phyloP scores from a whole-genome alignment of 2,329 filamentous ascomycete species.

The Geosmithia morbida region DNA sequence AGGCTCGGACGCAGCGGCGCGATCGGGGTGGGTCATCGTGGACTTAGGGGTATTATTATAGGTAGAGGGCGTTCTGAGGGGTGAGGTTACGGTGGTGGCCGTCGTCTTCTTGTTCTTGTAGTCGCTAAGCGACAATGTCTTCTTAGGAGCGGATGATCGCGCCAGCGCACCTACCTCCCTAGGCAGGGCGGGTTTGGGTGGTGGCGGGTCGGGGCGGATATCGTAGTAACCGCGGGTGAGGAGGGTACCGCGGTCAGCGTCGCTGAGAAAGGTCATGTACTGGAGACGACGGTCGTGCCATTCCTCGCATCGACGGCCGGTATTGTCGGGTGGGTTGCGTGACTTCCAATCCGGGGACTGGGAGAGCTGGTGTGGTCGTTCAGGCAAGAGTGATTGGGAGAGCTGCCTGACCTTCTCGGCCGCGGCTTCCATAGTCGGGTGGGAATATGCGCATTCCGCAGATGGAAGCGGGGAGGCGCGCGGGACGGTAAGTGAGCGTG shows the following conservation, averaged over 20 bases:
- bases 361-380: constrained; percentile 37
- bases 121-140: constrained; percentile 44
- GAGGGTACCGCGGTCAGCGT: constrained; percentile 42
- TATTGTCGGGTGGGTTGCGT: constrained; percentile 24
- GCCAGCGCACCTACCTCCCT: constrained; percentile 23
- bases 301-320: constrained; percentile 27
- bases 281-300: constrained; percentile 35
- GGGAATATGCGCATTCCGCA: constrained; percentile 8
- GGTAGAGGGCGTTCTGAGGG: constrained; percentile 12
- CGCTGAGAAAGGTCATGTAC: constrained; percentile 42
- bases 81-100: constrained; percentile 17
- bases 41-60: background rate
- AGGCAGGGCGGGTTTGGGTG: constrained; percentile 20
- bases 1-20: background rate
- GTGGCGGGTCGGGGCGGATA: constrained; percentile 36
- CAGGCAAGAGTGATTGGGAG: constrained; percentile 35
- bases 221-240: constrained; percentile 42
- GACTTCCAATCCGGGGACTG: constrained; percentile 32
- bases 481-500: background rate
- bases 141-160: constrained; percentile 29
- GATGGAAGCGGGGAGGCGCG: background rate
- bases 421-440: constrained; percentile 42
- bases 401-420: constrained; percentile 39
- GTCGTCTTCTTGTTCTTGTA: constrained; percentile 39
- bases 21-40: background rate